A percentile compares a stretch with the other conserved stretches of the same genome.
Conservation (phyloP, 1,284 basidiomycete species). For the Cryptococcus amylolentus region DNA sequence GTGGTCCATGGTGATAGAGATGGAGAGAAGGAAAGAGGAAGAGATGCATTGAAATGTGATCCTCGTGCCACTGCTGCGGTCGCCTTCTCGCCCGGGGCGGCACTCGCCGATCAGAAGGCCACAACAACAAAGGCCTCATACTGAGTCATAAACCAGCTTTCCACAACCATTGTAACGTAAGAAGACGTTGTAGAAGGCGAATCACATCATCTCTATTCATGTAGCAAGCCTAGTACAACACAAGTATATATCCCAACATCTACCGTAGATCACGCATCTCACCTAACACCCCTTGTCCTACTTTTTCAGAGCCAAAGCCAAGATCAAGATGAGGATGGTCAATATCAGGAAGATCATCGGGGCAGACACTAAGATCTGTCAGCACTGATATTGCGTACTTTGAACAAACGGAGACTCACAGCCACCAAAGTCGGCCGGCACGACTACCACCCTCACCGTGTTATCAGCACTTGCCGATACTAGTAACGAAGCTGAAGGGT, state of each 20-base stretch:
- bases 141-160: too few relatives aligned
- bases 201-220: neutral
- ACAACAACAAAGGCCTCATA: too few relatives aligned
- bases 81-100: too few relatives aligned
- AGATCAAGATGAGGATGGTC: conserved; percentile 18
- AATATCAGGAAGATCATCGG: conserved; percentile 12
- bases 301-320: conserved; percentile 15
- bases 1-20: conserved; percentile 11
- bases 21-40: too few relatives aligned
- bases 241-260: neutral
- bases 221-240: neutral
- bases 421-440: conserved; percentile 56
- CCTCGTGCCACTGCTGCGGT: too few relatives aligned
- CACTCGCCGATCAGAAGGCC: too few relatives aligned
- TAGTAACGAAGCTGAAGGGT: conserved; percentile 74
- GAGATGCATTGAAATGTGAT: too few relatives aligned
- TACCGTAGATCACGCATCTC: neutral
- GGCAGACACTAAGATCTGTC: conserved; percentile 11
- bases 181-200: neutral
- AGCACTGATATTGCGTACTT: neutral
- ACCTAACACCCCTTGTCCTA: neutral
- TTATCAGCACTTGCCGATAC: conserved; percentile 90
- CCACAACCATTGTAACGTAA: too few relatives aligned
- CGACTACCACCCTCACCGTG: conserved; percentile 72
- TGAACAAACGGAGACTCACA: conserved; percentile 22